Evolutionary conservation across 345 rosid genomes (phyloP).

Genomic region (Eucalyptus victrix): DNA sequence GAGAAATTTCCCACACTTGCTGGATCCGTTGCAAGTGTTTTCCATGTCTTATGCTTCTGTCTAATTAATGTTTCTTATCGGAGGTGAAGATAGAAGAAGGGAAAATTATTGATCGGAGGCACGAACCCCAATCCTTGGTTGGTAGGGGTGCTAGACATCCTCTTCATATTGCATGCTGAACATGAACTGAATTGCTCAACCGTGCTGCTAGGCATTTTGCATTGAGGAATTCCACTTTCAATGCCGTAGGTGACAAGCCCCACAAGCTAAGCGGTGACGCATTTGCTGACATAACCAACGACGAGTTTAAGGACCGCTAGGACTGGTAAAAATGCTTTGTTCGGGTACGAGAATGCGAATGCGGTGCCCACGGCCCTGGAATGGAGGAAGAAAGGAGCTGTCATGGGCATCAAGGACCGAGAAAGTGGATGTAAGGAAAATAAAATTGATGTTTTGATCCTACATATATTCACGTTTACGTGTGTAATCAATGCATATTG

Average conservation of each 20-base stretch:
- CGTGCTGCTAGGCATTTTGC: conserved; percentile 91
- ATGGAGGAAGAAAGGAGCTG: conserved; percentile 25
- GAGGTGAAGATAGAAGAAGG: background rate
- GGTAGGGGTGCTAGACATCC: conserved; percentile 74
- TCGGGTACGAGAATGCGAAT: background rate
- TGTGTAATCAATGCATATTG: background rate
- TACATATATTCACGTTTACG: rapidly evolving
- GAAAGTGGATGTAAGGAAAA: conserved; percentile 5
- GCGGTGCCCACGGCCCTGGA: background rate
- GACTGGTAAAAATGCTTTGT: background rate
- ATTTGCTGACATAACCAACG: conserved; percentile 21
- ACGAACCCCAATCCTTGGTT: conserved; percentile 81
- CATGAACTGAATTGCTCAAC: conserved; percentile 98
- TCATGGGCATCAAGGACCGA: conserved; percentile 14
- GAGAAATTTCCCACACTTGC: conserved; percentile 65
- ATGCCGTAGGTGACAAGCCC: background rate
- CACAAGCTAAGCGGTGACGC: conserved; percentile 10
- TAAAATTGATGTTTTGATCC: too few species aligned
- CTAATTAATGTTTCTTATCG: background rate
- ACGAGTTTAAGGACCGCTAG: conserved; percentile 1
- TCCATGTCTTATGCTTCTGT: background rate
- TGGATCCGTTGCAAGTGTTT: conserved; percentile 66
- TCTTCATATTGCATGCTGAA: conserved; percentile 87
- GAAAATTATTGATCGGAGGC: background rate
- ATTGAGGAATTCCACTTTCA: conserved; percentile 41